Percentiles rank a stretch among this genome's conserved stretches.
These are phyloP conservation scores for Boletus mariae DNA, from an alignment of 1,284 basidiomycete species.

Conservation along the genomic window DNA sequence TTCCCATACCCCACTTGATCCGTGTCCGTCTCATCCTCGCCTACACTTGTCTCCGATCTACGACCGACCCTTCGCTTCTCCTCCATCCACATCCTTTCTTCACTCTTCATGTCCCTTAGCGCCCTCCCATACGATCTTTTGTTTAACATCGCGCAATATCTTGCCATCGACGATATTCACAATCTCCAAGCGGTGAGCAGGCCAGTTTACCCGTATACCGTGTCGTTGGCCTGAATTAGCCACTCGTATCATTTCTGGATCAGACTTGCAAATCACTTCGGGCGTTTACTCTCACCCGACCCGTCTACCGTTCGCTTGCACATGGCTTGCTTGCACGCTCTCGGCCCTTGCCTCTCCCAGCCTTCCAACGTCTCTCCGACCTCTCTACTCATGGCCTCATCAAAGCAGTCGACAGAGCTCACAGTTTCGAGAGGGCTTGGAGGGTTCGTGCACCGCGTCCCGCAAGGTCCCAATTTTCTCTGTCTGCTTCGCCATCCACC, in stretches of 20 bases:
- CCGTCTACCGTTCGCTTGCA: slow-evolving; percentile 63
- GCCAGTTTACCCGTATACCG: neutral
- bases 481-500: slow-evolving; percentile 17
- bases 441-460: slow-evolving; percentile 54
- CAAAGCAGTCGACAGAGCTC: slow-evolving; percentile 56
- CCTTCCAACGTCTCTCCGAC: slow-evolving; percentile 63
- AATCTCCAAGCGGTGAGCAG: slow-evolving; percentile 55
- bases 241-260: slow-evolving; percentile 1
- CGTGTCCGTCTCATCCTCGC: slow-evolving; percentile 3
- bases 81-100: neutral
- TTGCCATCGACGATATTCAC: slow-evolving; percentile 56
- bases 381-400: slow-evolving; percentile 57
- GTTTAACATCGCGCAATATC: slow-evolving; percentile 58
- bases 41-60: slow-evolving; percentile 7
- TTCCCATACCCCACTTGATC: slow-evolving; percentile 19
- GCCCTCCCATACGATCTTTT: slow-evolving; percentile 66
- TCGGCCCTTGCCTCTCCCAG: slow-evolving; percentile 61
- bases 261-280: slow-evolving; percentile 61
- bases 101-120: slow-evolving; percentile 35
- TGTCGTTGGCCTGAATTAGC: neutral
- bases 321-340: slow-evolving; percentile 57
- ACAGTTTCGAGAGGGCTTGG: slow-evolving; percentile 61
- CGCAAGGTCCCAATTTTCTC: slow-evolving; percentile 27
- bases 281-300: slow-evolving; percentile 56
- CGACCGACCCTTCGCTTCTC: neutral